Evolutionary conservation across 306 rosid genomes (phyloP), one percentile per base, ranked within the genome.

Genomic region (Heteromeles arbutifolia): DNA sequence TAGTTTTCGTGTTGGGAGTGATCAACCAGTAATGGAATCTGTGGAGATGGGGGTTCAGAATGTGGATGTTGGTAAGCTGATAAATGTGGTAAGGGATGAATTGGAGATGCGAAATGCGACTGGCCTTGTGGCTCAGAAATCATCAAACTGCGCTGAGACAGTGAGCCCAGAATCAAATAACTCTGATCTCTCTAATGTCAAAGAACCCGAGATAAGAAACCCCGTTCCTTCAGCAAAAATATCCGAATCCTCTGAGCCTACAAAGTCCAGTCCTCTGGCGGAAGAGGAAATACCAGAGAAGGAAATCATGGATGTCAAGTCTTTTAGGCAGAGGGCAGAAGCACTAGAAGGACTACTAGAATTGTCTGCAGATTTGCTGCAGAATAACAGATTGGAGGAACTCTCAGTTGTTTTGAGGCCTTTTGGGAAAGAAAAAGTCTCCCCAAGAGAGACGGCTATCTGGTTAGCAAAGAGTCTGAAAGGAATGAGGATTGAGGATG

Each of bases 371-470:
- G 99, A 96, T 13, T 87, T 96, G 82, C 77, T 96, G 83, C 96
- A 96, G 87, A 89, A 90, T 25, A 85, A 87, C 53, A 88, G 97
- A 81, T 76, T 92, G 80, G 99, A 90, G 83, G 99, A 96, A 82
- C 97, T 96, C 67, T 85, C 92, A 61, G 91, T 96, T 78, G 98
- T 96, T 56, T 81, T 96, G 75, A 92, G 87, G 85, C 99, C 99
- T 37, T 96, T 96, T 18, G 99, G 99, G 62, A 96, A 92, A 86
- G 96, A 88, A 72, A 96, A 92, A 79, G 98, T 92, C 57, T 92
- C 99, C 31, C 99, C 99, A 19, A 92, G 98, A 81, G 99, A 96
- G 87, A 96, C 99, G 1, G 99, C 98, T 19, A 96, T 96, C 82
- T 96, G 99, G 99, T 84, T 96, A 64, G 99, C 99, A 4, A 96